Evolutionary conservation across 768 basidiomycete genomes (phyloP).

Genomic region (Cyclocybe aegerita): DNA sequence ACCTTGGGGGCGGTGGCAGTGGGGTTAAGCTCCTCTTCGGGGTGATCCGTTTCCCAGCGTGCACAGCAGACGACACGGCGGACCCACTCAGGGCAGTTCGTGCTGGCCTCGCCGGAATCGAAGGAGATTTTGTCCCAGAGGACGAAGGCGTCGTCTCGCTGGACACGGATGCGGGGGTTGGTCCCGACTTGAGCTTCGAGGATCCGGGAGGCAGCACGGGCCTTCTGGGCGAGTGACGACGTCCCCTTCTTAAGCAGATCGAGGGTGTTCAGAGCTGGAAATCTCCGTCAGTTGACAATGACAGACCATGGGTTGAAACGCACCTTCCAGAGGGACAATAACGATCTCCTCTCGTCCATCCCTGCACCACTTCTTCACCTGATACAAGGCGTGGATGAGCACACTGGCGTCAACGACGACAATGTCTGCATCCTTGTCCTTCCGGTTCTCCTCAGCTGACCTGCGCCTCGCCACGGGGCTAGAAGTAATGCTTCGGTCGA

Average conservation of each 20-base stretch:
- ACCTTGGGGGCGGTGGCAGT: conserved; percentile 40
- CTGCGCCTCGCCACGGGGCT: conserved; percentile 23
- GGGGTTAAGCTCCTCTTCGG: conserved; percentile 24
- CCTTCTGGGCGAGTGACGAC: conserved; percentile 72
- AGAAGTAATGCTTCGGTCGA: conserved; percentile 18
- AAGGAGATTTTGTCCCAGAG: conserved; percentile 75
- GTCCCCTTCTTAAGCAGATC: conserved; percentile 93
- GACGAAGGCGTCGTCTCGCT: conserved; percentile 80
- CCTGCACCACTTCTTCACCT: conserved; percentile 81
- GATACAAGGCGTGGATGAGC: conserved; percentile 71
- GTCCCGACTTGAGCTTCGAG: conserved; percentile 86
- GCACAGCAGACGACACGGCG: conserved; percentile 83
- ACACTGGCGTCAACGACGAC: conserved; percentile 83
- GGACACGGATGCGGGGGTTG: conserved; percentile 79
- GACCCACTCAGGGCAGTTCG: conserved; percentile 76
- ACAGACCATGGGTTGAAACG: conserved; percentile 15
- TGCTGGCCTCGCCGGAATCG: conserved; percentile 31
- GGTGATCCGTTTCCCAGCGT: conserved; percentile 68
- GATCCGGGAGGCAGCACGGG: conserved; percentile 84
- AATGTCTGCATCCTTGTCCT: conserved; percentile 72
- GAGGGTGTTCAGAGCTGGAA: conserved; percentile 80
- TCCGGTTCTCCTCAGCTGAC: conserved; percentile 30
- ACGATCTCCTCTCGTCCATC: conserved; percentile 77
- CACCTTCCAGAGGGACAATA: conserved; percentile 88
- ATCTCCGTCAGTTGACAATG: neutral